Conservation (phyloP, 2,329 filamentous ascomycete genomes). For the Aspergillus calidoustus region DNA sequence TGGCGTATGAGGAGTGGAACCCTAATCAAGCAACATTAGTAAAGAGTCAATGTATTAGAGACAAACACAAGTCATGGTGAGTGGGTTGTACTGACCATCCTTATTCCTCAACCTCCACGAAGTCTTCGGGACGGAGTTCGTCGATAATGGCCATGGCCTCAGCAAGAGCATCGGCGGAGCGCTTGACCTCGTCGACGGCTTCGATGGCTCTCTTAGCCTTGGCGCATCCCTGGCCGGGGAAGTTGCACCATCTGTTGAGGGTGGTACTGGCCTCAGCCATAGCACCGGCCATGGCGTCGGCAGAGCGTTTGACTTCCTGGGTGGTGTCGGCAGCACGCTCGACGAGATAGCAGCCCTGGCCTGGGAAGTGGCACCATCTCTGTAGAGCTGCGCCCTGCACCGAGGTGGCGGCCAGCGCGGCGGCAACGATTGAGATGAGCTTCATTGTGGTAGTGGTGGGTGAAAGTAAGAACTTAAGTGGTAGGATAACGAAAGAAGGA, state of each 20-base stretch:
- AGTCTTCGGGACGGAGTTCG: conserved; percentile 24
- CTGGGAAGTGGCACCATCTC: conserved; percentile 36
- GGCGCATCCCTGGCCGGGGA: conserved; percentile 50
- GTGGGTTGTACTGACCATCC: background rate
- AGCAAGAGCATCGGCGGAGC: conserved; percentile 38
- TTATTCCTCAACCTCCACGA: conserved; percentile 1
- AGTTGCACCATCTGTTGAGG: conserved; percentile 38
- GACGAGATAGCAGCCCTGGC: conserved; percentile 35
- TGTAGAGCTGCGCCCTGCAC: conserved; percentile 36
- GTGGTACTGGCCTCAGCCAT: conserved; percentile 33
- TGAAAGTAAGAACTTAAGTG: conserved; percentile 16
- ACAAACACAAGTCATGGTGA: background rate
- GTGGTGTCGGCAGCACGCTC: conserved; percentile 34
- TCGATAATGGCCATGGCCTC: conserved; percentile 39
- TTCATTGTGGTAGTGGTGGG: conserved; percentile 50
- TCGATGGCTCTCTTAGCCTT: conserved; percentile 69
- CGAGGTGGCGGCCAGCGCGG: conserved; percentile 47
- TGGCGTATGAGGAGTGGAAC: background rate
- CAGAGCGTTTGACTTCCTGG: conserved; percentile 36
- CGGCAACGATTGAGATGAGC: conserved; percentile 48
- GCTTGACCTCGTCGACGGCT: conserved; percentile 60
- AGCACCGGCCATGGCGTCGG: conserved; percentile 38
- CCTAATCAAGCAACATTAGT: background rate
- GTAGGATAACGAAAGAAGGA: background rate
- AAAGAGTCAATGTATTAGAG: background rate